Evolutionary conservation across 140 eudicot genomes (phyloP).

Genomic region (Cichorium intybus): DNA sequence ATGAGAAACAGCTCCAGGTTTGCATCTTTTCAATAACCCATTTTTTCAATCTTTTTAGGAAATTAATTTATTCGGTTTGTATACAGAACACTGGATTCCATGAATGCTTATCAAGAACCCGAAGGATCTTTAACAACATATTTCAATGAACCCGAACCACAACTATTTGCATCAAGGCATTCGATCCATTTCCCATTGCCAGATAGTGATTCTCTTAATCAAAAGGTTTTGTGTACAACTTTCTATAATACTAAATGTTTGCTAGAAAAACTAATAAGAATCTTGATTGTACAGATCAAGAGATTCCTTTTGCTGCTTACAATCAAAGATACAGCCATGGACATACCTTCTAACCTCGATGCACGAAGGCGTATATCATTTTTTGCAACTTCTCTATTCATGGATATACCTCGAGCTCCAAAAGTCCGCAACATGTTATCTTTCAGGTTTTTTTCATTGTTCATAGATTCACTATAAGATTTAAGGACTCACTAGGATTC

Average conservation of each 20-base stretch:
- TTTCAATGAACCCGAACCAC: conserved; percentile 67
- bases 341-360: conserved; percentile 79
- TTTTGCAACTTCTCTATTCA: conserved; percentile 87
- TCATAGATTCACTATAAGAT: conserved; percentile 7
- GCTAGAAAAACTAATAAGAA: conserved; percentile 22
- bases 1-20: conserved; percentile 85
- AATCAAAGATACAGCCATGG: conserved; percentile 78
- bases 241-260: neutral
- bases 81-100: conserved; percentile 60
- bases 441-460: conserved; percentile 59
- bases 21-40: neutral
- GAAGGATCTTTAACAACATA: conserved; percentile 41
- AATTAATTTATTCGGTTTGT: conserved; percentile 11
- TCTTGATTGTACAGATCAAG: conserved; percentile 50
- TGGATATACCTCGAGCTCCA: conserved; percentile 95
- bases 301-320: conserved; percentile 85
- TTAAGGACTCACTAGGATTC: neutral
- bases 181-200: conserved; percentile 93
- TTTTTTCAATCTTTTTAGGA: conserved; percentile 2
- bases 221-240: conserved; percentile 40
- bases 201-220: conserved; percentile 57
- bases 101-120: conserved; percentile 39
- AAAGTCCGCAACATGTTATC: conserved; percentile 94
- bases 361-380: conserved; percentile 89
- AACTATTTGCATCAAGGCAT: conserved; percentile 77